Evolutionary conservation across 352 stramenopile species (phyloP).

Genomic region (Globisporangium parvum): DNA sequence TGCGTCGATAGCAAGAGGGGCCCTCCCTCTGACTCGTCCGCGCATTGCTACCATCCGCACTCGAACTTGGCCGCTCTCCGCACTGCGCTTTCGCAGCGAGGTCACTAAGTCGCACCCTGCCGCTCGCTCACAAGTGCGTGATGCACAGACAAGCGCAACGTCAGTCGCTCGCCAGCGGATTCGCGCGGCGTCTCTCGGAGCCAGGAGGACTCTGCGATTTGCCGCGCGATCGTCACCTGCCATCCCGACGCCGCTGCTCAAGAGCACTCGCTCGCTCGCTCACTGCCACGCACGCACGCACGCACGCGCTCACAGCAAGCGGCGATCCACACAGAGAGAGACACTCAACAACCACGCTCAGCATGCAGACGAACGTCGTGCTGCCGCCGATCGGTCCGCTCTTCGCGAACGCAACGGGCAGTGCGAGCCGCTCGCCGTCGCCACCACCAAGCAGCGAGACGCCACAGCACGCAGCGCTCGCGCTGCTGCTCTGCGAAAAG

Average conservation of each 20-base stretch:
- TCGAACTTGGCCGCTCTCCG: no score
- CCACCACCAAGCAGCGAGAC: slow-evolving; percentile 34
- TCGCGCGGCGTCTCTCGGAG: not conserved
- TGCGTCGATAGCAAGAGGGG: slow-evolving; percentile 7
- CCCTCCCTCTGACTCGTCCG: not conserved
- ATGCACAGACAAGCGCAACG: slow-evolving; percentile 11
- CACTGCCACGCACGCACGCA: slow-evolving; percentile 17
- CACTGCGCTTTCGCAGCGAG: no score
- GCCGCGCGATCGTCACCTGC: slow-evolving; percentile 1
- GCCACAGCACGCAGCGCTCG: slow-evolving; percentile 7
- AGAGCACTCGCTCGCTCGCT: no score
- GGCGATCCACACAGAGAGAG: no score
- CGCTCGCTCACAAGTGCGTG: no score
- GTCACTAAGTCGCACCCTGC: no score
- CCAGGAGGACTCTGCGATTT: slow-evolving; percentile 11
- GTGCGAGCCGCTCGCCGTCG: slow-evolving; percentile 23
- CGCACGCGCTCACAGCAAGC: not conserved
- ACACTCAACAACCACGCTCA: not conserved
- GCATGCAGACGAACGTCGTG: slow-evolving; percentile 45
- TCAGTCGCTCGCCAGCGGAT: slow-evolving; percentile 4
- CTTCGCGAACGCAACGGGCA: slow-evolving; percentile 23
- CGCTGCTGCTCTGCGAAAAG: not conserved
- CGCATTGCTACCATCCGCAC: no score
- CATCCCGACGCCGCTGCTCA: no score
- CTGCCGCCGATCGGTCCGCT: slow-evolving; percentile 51